Evolutionary conservation across 2,329 filamentous ascomycete genomes (phyloP), one percentile per base, ranked within the genome.

Genomic region (Calonectria hongkongensis): DNA sequence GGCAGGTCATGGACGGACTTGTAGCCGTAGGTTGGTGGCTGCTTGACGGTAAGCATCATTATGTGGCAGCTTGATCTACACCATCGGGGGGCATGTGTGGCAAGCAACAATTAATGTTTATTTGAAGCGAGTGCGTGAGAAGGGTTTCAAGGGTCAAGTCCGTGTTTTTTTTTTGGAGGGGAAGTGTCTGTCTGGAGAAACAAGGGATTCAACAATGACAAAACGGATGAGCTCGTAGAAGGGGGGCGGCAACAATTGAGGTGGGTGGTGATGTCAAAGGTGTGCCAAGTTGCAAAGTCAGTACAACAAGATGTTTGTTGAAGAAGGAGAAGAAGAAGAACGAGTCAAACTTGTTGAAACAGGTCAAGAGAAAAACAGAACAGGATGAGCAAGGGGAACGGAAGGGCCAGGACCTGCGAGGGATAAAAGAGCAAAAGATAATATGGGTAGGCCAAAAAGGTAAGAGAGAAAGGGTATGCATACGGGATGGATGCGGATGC

Each of bases 41-140:
- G 89, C 85, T 87, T 90, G 82, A 88, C 84, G 84, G 89, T 91
- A 87, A 91, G 89, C 89, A 91, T 91, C 85, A 86, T 91, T 84
- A 79, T 80, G 80, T 80, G 79, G 76, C 74, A 79, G 73, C 75
- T 77, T 63, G 73, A 74, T 74, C 75, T 76, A 78, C 75, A 72
- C 73, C 77, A 79, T 77, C 74, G 74, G 75, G 54, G 74, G 74
- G 75, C 78, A 82, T 82, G 79, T 76, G 79, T 71, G 71, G 73
- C 73, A 68, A 71, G 67, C 50, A 56, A 41, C 51, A 56, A 72
- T 64, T 62, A 72, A 69, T 70, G 48, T 72, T 71, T 72, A 69
- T 69, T 69, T 65, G 43, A 50, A 33, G 18, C 36, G 63, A 71
- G 68, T 68, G 56, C 66, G 68, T 56, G 63, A 67, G 45, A 39